A percentile compares a stretch with the other conserved stretches of the same genome.
Conservation (phyloP, 805 yeast genomes). For the Yarrowia deformans region DNA sequence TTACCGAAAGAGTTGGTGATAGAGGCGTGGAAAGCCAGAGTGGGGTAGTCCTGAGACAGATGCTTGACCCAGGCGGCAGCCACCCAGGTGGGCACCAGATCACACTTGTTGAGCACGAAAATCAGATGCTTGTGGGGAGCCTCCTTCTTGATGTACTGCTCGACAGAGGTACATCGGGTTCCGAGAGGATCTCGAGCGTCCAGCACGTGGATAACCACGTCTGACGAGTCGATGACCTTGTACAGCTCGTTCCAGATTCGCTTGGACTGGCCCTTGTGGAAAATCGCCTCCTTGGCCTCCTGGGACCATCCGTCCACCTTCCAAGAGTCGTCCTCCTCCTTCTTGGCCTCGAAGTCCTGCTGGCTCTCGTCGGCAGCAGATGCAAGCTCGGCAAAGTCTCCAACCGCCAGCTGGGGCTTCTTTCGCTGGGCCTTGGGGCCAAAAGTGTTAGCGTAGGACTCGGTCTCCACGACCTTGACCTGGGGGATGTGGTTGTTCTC, state of each 20-base stretch:
- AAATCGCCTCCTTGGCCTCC: constrained; percentile 94
- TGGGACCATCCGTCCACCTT: constrained; percentile 88
- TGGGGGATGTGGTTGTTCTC: constrained; percentile 82
- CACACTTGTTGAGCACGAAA: constrained; percentile 95
- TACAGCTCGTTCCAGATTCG: constrained; percentile 98
- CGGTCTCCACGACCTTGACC: constrained; percentile 85
- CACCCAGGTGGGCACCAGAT: constrained; percentile 98
- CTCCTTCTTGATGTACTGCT: constrained; percentile 89
- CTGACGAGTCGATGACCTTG: constrained; percentile 96
- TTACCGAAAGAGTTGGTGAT: constrained; percentile 97
- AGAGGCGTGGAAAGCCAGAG: constrained; percentile 97
- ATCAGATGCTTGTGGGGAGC: constrained; percentile 96
- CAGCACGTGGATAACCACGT: constrained; percentile 92
- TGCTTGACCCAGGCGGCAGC: constrained; percentile 99
- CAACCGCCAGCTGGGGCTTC: constrained; percentile 81
- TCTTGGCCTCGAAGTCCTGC: constrained; percentile 71
- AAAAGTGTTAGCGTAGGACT: constrained; percentile 78
- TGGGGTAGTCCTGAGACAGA: constrained; percentile 88
- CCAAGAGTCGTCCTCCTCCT: constrained; percentile 61
- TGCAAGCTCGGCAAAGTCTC: constrained; percentile 81
- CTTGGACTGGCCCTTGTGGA: constrained; percentile 96
- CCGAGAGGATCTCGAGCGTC: constrained; percentile 99
- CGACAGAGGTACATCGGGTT: constrained; percentile 91
- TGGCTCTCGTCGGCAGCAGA: constrained; percentile 63
- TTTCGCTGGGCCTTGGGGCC: constrained; percentile 96